phyloP scores from a whole-genome alignment of 805 yeast genomes.

The Cyberlindnera veronae region DNA sequence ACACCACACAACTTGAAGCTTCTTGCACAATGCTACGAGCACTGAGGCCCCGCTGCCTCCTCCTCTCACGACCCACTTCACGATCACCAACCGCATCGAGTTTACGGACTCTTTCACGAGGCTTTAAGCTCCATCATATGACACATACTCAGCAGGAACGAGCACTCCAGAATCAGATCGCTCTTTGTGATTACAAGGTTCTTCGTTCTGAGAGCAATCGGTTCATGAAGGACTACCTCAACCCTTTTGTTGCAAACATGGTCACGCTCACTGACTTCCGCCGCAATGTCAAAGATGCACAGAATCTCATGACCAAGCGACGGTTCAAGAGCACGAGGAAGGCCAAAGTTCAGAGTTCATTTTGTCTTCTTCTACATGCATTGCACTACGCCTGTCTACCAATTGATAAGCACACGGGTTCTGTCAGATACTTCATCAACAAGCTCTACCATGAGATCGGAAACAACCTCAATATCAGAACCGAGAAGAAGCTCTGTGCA shows the following conservation, averaged over 20 bases:
- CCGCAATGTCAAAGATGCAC: slow-evolving; percentile 10
- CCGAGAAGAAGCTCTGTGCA: neutral
- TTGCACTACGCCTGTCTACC: slow-evolving; percentile 16
- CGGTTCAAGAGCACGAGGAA: slow-evolving; percentile 8
- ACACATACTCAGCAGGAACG: slow-evolving; percentile 6
- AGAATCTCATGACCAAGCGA: slow-evolving; percentile 1
- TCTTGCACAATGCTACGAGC: neutral
- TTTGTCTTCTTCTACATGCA: slow-evolving; percentile 17
- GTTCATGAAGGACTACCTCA: neutral
- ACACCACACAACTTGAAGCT: neutral
- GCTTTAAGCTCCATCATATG: slow-evolving; percentile 10
- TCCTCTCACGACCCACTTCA: neutral
- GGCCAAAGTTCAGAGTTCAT: slow-evolving; percentile 11
- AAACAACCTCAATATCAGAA: neutral
- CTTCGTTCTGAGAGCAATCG: slow-evolving; percentile 5
- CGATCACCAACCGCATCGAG: neutral
- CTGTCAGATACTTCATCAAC: slow-evolving; percentile 3
- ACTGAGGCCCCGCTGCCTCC: neutral
- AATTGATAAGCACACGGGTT: slow-evolving; percentile 1
- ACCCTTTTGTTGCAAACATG: slow-evolving; percentile 11
- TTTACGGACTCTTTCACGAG: neutral
- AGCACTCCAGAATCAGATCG: slow-evolving; percentile 7
- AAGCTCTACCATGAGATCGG: slow-evolving; percentile 5
- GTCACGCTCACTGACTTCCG: slow-evolving; percentile 12
- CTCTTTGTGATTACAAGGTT: slow-evolving; percentile 14